These are phyloP conservation scores for Venturia nashicola DNA, from an alignment of 2,329 filamentous ascomycete species.

Conservation along the genomic window DNA sequence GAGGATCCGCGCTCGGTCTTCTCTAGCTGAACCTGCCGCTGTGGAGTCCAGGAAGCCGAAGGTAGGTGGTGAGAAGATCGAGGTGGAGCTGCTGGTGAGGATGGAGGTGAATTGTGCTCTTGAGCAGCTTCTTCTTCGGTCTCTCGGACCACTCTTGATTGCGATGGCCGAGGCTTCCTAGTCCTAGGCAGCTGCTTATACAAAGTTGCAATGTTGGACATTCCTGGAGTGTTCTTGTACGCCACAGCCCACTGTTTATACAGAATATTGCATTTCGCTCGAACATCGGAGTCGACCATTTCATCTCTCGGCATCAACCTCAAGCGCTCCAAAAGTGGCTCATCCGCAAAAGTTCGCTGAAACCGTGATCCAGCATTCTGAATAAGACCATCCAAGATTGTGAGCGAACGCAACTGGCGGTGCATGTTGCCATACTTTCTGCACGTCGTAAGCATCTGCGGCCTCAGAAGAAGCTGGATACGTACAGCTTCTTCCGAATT, in stretches of 20 bases:
- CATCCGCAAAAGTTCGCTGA: conserved; percentile 77
- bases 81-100: conserved; percentile 19
- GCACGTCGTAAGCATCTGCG: background rate
- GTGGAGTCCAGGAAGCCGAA: conserved; percentile 10
- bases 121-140: conserved; percentile 61
- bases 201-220: conserved; percentile 67
- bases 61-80: background rate
- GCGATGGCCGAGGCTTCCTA: conserved; percentile 52
- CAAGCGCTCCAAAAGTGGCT: conserved; percentile 80
- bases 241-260: conserved; percentile 77
- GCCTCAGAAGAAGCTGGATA: conserved; percentile 9
- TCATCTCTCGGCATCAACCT: conserved; percentile 77
- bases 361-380: conserved; percentile 87
- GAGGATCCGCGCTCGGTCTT: conserved; percentile 27
- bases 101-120: conserved; percentile 27
- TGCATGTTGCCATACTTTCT: conserved; percentile 93
- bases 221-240: conserved; percentile 69
- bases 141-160: conserved; percentile 73
- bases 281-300: conserved; percentile 75
- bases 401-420: conserved; percentile 77
- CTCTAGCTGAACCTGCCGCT: conserved; percentile 16
- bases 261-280: conserved; percentile 72
- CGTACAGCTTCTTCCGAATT: conserved; percentile 83
- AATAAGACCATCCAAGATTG: conserved; percentile 82
- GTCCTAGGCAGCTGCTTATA: conserved; percentile 56